Evolutionary conservation across 305 asterid species (phyloP).

Genomic region (Rubia tinctorum): DNA sequence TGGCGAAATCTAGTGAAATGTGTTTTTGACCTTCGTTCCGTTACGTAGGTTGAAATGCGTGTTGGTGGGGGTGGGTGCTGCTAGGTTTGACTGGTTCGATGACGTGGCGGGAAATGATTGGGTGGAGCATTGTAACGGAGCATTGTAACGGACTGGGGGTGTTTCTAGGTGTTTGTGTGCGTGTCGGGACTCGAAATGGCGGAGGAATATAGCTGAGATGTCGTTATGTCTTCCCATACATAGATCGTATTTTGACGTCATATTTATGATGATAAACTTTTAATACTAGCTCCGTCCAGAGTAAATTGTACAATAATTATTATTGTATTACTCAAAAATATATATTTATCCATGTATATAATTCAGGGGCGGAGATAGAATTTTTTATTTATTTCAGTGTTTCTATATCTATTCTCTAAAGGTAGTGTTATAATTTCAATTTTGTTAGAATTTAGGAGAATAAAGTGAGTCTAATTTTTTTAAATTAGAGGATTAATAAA

Average conservation of each 20-base stretch:
- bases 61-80: background rate
- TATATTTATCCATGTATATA: too few relatives aligned
- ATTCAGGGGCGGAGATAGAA: too few relatives aligned
- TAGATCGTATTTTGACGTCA: background rate
- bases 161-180: slow-evolving; percentile 3
- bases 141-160: slow-evolving; percentile 7
- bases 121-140: too few relatives aligned
- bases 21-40: background rate
- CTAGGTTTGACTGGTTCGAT: slow-evolving; percentile 7
- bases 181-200: background rate
- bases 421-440: too few relatives aligned
- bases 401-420: too few relatives aligned
- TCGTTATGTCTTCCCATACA: background rate
- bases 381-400: too few relatives aligned
- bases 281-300: too few relatives aligned
- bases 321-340: too few relatives aligned
- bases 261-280: background rate
- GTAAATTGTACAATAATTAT: too few relatives aligned
- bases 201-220: background rate
- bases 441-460: too few relatives aligned
- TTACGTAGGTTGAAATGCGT: background rate
- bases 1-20: slow-evolving; percentile 26
- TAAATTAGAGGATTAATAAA: too few relatives aligned
- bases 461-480: too few relatives aligned
- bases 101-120: slow-evolving; percentile 13